A percentile compares a stretch with the other conserved stretches of the same genome.
These are phyloP conservation scores for Ophiosphaerella korrae DNA, from an alignment of 2,329 filamentous ascomycete genomes.

Conservation along the genomic window DNA sequence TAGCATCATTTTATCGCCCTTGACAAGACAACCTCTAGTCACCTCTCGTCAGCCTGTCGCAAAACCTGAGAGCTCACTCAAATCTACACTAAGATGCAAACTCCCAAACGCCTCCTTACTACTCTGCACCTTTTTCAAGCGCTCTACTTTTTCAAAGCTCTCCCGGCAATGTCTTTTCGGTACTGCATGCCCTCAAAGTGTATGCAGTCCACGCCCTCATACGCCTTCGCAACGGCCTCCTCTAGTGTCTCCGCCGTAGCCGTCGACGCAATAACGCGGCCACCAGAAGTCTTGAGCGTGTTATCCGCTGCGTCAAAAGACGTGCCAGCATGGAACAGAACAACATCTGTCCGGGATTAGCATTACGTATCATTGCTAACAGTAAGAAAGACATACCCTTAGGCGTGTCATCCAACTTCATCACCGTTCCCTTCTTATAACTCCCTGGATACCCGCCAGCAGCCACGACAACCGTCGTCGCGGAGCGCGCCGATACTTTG, in stretches of 20 bases:
- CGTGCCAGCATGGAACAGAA: conserved; percentile 94
- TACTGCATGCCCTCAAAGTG: conserved; percentile 89
- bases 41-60: too few relatives aligned
- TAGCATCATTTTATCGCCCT: too few relatives aligned
- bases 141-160: conserved; percentile 48
- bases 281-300: conserved; percentile 77
- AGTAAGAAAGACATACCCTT: conserved; percentile 33
- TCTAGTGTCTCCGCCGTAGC: conserved; percentile 76
- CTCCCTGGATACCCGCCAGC: conserved; percentile 84
- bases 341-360: conserved; percentile 53
- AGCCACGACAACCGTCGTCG: conserved; percentile 91
- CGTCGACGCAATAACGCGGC: conserved; percentile 91
- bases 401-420: conserved; percentile 61
- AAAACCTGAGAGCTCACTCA: too few relatives aligned
- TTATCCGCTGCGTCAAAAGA: conserved; percentile 56
- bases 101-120: conserved; percentile 1
- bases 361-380: neutral
- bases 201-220: conserved; percentile 78
- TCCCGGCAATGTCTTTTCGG: conserved; percentile 82
- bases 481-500: conserved; percentile 71
- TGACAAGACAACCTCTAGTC: too few relatives aligned
- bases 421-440: conserved; percentile 78
- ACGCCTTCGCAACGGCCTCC: conserved; percentile 85
- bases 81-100: too few relatives aligned
- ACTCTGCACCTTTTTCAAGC: neutral